Percentiles rank a stretch among this genome's conserved stretches.
phyloP scores from a whole-genome alignment of 106 monocot genomes.

The Dioscorea dumetorum region DNA sequence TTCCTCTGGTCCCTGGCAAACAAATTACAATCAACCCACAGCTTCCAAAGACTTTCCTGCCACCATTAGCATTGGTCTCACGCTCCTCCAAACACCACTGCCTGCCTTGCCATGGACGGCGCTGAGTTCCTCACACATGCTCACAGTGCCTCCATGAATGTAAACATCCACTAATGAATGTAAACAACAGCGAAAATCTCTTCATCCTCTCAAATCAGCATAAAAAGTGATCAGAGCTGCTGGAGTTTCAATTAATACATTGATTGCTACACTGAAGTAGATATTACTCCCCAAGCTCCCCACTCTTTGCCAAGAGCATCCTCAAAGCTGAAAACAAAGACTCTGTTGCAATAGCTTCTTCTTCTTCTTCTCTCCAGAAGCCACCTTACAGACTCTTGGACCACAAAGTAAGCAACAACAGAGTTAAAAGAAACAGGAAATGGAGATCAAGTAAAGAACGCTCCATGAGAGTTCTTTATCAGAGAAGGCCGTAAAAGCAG shows the following conservation, averaged over 20 bases:
- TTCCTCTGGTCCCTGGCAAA: conserved; percentile 34
- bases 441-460: conserved; percentile 18
- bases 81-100: conserved; percentile 38
- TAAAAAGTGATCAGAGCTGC: conserved; percentile 36
- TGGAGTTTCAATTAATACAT: conserved; percentile 62
- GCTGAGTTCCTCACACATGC: conserved; percentile 56
- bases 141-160: conserved; percentile 56
- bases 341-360: conserved; percentile 43
- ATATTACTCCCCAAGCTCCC: conserved; percentile 50
- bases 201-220: conserved; percentile 35
- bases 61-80: conserved; percentile 40
- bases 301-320: conserved; percentile 36
- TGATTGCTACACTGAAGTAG: conserved; percentile 56
- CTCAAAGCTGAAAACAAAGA: conserved; percentile 30
- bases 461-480: conserved; percentile 21
- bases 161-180: conserved; percentile 25
- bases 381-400: conserved; percentile 61
- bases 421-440: conserved; percentile 20
- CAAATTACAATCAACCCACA: conserved; percentile 29
- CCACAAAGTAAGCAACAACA: conserved; percentile 12
- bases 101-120: conserved; percentile 33
- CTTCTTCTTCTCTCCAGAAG: conserved; percentile 48
- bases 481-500: conserved; percentile 17
- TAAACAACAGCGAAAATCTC: conserved; percentile 21
- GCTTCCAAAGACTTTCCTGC: conserved; percentile 13